phyloP scores from a whole-genome alignment of 176 grass and related monocot species.

The Neostapfia colusana region DNA sequence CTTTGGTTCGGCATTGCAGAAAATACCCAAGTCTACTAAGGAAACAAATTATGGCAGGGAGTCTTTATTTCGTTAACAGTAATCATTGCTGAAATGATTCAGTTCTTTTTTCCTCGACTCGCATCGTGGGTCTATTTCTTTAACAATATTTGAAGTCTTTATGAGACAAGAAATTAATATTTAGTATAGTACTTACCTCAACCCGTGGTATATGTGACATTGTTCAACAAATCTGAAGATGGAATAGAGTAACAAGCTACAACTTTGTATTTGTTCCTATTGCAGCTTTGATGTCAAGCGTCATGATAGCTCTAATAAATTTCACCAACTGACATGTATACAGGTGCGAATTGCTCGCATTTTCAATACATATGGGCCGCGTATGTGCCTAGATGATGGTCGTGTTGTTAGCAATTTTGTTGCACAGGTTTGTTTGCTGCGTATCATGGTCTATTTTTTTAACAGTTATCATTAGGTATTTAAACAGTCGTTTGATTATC shows the following conservation, averaged over 20 bases:
- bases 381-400: conserved; percentile 94
- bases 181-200: background rate
- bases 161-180: conserved; percentile 30
- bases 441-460: conserved; percentile 16
- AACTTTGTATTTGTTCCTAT: conserved; percentile 9
- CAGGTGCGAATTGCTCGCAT: conserved; percentile 92
- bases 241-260: conserved; percentile 6
- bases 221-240: background rate
- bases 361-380: conserved; percentile 95
- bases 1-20: conserved; percentile 3
- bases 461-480: background rate
- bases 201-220: background rate
- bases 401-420: conserved; percentile 98
- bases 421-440: conserved; percentile 61
- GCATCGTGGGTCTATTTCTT: background rate
- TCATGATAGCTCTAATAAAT: conserved; percentile 8
- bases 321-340: conserved; percentile 23
- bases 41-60: background rate
- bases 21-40: background rate
- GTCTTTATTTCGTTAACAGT: no score
- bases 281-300: background rate
- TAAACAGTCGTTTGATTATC: background rate
- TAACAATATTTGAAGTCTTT: background rate
- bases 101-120: background rate
- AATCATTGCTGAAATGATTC: background rate